These are phyloP conservation scores for Aphelidium insulamus DNA, from an alignment of 371 early-diverging fungal species.

Conservation along the genomic window DNA sequence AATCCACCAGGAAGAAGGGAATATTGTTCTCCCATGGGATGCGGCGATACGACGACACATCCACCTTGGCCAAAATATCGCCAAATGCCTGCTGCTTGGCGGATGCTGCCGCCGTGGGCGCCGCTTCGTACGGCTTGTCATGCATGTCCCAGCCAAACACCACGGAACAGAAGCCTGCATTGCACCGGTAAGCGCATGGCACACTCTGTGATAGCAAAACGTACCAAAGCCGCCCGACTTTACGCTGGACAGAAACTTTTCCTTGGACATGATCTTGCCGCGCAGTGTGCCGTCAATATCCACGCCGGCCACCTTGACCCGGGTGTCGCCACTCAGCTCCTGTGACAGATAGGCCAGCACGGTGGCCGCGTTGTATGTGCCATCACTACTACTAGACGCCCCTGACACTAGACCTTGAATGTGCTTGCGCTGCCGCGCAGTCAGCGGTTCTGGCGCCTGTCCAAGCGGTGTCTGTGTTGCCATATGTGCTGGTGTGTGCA, in stretches of 20 bases:
- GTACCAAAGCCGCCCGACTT: constrained; percentile 48
- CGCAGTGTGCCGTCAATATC: constrained; percentile 56
- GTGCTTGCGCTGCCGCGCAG: too few species aligned
- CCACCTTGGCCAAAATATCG: constrained; percentile 45
- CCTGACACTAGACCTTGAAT: too few species aligned
- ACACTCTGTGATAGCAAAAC: constrained; percentile 1
- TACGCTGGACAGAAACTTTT: constrained; percentile 35
- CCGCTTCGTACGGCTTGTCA: constrained; percentile 22
- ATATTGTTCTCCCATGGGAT: constrained; percentile 55
- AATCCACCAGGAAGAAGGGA: constrained; percentile 46
- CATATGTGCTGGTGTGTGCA: too few species aligned
- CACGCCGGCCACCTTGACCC: constrained; percentile 33
- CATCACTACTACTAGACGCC: too few species aligned
- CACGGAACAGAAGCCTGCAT: constrained; percentile 50
- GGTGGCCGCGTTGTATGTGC: too few species aligned
- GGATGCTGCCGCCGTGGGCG: constrained; percentile 9
- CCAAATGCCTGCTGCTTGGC: constrained; percentile 10
- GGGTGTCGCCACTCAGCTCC: too few species aligned
- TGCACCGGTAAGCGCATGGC: neutral
- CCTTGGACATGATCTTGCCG: constrained; percentile 43
- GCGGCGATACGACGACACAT: constrained; percentile 34
- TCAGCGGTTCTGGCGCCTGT: too few species aligned
- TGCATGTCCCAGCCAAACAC: constrained; percentile 67
- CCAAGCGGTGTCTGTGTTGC: too few species aligned
- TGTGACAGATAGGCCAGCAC: too few species aligned